A percentile compares a stretch with the other conserved stretches of the same genome.
Evolutionary conservation across 192 early-diverging fungal species (phyloP).

Genomic region (Dissophora ornata): DNA sequence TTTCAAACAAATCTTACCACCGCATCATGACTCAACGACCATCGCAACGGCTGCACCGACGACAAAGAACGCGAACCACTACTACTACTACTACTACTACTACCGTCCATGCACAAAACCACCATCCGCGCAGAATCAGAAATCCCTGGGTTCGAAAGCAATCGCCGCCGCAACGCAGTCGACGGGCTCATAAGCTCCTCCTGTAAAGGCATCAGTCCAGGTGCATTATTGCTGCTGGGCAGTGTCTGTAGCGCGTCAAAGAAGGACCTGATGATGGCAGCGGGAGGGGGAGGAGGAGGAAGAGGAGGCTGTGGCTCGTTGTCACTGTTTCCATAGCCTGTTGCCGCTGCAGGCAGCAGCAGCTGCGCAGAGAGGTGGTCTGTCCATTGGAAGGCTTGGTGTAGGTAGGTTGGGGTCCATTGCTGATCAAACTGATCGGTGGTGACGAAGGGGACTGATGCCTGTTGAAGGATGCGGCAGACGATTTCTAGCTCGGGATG

Average conservation of each 20-base stretch:
- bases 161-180: constrained; percentile 8
- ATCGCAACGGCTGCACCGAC: too few relatives aligned
- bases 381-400: constrained; percentile 40
- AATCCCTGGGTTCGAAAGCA: constrained; percentile 17
- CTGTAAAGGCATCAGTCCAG: constrained; percentile 8
- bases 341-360: too few relatives aligned
- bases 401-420: constrained; percentile 25
- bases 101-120: too few relatives aligned
- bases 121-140: constrained; percentile 5
- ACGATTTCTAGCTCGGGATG: constrained; percentile 35
- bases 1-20: too few relatives aligned
- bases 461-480: constrained; percentile 30
- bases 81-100: too few relatives aligned
- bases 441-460: constrained; percentile 7
- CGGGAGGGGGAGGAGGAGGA: too few relatives aligned
- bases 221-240: neutral
- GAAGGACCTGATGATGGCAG: constrained; percentile 3
- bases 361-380: constrained; percentile 16
- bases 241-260: neutral
- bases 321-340: neutral
- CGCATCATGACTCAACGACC: too few relatives aligned
- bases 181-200: constrained; percentile 20
- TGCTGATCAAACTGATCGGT: constrained; percentile 29
- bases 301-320: too few relatives aligned
- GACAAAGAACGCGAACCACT: too few relatives aligned